phyloP scores from a whole-genome alignment of 2,329 filamentous ascomycete species.

The Neonectria neomacrospora region DNA sequence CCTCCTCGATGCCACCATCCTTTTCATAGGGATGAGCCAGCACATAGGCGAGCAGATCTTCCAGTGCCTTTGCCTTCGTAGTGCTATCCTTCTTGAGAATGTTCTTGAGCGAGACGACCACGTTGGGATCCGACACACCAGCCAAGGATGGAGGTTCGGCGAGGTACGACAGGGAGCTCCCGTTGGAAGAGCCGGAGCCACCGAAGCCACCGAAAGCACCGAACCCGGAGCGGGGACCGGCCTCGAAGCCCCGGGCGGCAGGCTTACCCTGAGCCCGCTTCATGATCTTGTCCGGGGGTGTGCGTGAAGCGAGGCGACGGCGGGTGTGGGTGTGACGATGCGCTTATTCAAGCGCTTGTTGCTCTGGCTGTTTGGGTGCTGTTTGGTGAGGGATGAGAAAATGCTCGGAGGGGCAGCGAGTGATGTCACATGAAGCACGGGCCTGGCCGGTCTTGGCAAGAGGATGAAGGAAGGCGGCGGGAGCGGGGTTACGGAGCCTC shows the following conservation, averaged over 20 bases:
- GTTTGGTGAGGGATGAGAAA: slow-evolving; percentile 39
- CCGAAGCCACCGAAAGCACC: slow-evolving; percentile 44
- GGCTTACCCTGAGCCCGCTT: slow-evolving; percentile 46
- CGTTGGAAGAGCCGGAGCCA: slow-evolving; percentile 55
- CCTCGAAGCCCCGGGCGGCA: slow-evolving; percentile 39
- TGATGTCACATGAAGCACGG: slow-evolving; percentile 45
- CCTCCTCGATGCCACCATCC: slow-evolving; percentile 77
- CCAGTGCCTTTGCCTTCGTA: slow-evolving; percentile 89
- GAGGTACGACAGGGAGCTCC: slow-evolving; percentile 80
- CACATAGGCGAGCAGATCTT: slow-evolving; percentile 79
- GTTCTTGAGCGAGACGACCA: slow-evolving; percentile 93
- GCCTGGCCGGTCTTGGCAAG: slow-evolving; percentile 24
- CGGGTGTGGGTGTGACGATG: slow-evolving; percentile 24
- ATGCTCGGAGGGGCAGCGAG: slow-evolving; percentile 36
- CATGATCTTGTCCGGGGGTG: slow-evolving; percentile 35
- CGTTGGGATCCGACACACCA: slow-evolving; percentile 79
- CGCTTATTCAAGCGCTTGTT: slow-evolving; percentile 20
- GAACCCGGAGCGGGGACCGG: slow-evolving; percentile 41
- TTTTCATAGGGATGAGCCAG: slow-evolving; percentile 63
- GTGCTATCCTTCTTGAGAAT: slow-evolving; percentile 91
- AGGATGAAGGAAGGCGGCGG: neutral
- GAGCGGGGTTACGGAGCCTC: slow-evolving; percentile 26
- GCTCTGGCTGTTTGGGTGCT: slow-evolving; percentile 33
- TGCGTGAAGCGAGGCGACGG: slow-evolving; percentile 18
- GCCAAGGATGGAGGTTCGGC: slow-evolving; percentile 85